These are phyloP conservation scores for Wallacemonas sp. DNA, from an alignment of 208 protist genomes.

Conservation along the genomic window DNA sequence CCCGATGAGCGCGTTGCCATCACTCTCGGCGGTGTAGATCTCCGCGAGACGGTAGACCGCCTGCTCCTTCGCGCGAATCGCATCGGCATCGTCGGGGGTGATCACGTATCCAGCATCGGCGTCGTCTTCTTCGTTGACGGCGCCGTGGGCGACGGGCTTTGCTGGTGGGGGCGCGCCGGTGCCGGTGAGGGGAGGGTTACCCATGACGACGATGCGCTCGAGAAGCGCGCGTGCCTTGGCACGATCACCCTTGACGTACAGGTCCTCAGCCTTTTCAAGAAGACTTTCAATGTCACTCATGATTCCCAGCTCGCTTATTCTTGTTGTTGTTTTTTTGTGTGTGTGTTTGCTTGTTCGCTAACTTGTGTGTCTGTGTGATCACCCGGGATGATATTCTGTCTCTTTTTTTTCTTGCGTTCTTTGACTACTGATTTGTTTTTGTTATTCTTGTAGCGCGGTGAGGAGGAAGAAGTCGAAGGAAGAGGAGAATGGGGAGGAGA, in stretches of 20 bases:
- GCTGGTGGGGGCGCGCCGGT: too few species aligned
- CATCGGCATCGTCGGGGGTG: slow-evolving; percentile 53
- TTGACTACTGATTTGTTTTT: slow-evolving; percentile 2
- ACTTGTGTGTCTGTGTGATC: background rate
- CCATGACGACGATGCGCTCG: slow-evolving; percentile 43
- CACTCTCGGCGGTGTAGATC: slow-evolving; percentile 48
- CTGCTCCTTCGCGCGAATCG: slow-evolving; percentile 77
- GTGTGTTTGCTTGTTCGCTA: background rate
- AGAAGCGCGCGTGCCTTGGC: slow-evolving; percentile 48
- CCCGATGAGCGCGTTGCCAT: slow-evolving; percentile 58
- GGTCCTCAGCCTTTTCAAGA: slow-evolving; percentile 57
- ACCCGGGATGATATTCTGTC: too few species aligned
- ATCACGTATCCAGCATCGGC: slow-evolving; percentile 14
- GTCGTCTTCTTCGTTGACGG: slow-evolving; percentile 11
- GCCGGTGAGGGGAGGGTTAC: background rate
- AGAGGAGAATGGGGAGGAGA: slow-evolving; percentile 17
- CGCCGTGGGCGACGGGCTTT: background rate
- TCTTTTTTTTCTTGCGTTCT: too few species aligned
- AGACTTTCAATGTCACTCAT: slow-evolving; percentile 6
- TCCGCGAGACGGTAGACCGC: slow-evolving; percentile 78
- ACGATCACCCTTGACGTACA: slow-evolving; percentile 62
- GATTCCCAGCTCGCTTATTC: background rate
- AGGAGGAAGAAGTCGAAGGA: slow-evolving; percentile 5
- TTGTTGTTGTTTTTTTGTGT: slow-evolving; percentile 15
- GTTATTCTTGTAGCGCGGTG: background rate